A percentile compares a stretch with the other conserved stretches of the same genome.
These are phyloP conservation scores for Cyberlindnera nakhonratchasimensis DNA, from an alignment of 805 yeast species.

Conservation along the genomic window DNA sequence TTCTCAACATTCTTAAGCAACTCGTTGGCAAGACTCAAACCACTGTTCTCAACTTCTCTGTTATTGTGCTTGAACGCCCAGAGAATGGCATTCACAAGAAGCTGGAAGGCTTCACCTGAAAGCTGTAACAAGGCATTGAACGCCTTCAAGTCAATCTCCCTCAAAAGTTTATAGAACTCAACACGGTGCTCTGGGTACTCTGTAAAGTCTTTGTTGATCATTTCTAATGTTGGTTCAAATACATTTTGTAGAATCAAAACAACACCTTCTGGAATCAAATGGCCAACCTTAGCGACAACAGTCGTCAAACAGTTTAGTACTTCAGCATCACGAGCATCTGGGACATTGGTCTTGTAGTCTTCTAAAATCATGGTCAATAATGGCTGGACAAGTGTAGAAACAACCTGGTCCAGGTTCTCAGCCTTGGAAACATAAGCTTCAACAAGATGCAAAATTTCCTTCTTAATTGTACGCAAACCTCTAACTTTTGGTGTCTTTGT, in stretches of 20 bases:
- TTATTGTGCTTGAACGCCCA: conserved; percentile 99
- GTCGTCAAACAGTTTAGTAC: conserved; percentile 94
- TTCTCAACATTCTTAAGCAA: conserved; percentile 80
- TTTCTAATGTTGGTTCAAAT: conserved; percentile 88
- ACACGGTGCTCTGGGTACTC: conserved; percentile 98
- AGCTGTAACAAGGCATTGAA: conserved; percentile 83
- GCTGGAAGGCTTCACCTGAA: conserved; percentile 88
- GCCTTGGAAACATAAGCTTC: conserved; percentile 89
- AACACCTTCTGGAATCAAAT: conserved; percentile 83
- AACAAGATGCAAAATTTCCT: conserved; percentile 83
- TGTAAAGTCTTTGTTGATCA: conserved; percentile 93
- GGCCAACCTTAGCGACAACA: conserved; percentile 83
- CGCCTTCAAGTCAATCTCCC: conserved; percentile 80
- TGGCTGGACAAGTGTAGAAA: conserved; percentile 76
- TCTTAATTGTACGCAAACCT: conserved; percentile 92
- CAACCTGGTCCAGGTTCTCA: conserved; percentile 77
- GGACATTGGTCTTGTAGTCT: conserved; percentile 84
- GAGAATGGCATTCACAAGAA: conserved; percentile 86
- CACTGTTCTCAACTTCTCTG: conserved; percentile 93
- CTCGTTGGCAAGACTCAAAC: conserved; percentile 80
- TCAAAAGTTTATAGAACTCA: conserved; percentile 86
- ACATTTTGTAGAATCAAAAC: conserved; percentile 84
- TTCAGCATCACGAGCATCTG: conserved; percentile 97
- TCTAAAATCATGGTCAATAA: conserved; percentile 80
- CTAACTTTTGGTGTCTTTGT: conserved; percentile 94